Percentiles rank a stretch among this genome's conserved stretches.
These are phyloP conservation scores for Solanum okadae DNA, from an alignment of 257 asterid species.

Conservation along the genomic window DNA sequence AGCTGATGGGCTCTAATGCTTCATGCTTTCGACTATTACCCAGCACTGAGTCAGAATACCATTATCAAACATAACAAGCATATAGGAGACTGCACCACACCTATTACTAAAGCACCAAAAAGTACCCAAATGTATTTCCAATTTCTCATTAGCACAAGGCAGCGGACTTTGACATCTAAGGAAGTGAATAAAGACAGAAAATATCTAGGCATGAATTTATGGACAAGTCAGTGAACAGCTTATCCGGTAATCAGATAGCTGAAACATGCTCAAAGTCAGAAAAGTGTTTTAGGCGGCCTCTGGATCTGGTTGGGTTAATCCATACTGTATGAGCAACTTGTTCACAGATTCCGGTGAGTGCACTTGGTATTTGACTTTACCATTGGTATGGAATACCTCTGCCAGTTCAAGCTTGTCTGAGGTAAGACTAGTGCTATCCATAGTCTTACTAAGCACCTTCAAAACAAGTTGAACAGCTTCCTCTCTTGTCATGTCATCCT, in stretches of 20 bases:
- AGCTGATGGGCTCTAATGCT: neutral
- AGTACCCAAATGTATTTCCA: neutral
- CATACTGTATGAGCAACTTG: neutral
- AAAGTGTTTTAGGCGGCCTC: too few species aligned
- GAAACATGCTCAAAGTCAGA: neutral
- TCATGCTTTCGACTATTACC: neutral
- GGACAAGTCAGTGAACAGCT: neutral
- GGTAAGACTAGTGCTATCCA: constrained; percentile 13
- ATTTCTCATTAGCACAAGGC: neutral
- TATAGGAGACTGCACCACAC: neutral
- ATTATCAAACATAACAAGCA: neutral
- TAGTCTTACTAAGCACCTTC: constrained; percentile 10
- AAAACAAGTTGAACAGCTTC: constrained; percentile 11
- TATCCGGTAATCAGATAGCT: neutral
- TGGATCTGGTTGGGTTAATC: constrained; percentile 3
- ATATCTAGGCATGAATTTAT: neutral
- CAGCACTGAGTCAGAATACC: neutral
- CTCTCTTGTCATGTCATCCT: constrained; percentile 8
- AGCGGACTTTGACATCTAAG: neutral
- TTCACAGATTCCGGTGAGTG: constrained; percentile 1
- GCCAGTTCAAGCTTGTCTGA: constrained; percentile 13
- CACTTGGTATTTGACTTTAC: constrained; percentile 2
- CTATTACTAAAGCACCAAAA: neutral
- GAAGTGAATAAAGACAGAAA: neutral
- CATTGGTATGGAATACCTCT: constrained; percentile 3